Percentiles rank a stretch among this genome's conserved stretches.
Conservation (phyloP, 805 yeast species). For the Wickerhamomyces sydowiorum region DNA sequence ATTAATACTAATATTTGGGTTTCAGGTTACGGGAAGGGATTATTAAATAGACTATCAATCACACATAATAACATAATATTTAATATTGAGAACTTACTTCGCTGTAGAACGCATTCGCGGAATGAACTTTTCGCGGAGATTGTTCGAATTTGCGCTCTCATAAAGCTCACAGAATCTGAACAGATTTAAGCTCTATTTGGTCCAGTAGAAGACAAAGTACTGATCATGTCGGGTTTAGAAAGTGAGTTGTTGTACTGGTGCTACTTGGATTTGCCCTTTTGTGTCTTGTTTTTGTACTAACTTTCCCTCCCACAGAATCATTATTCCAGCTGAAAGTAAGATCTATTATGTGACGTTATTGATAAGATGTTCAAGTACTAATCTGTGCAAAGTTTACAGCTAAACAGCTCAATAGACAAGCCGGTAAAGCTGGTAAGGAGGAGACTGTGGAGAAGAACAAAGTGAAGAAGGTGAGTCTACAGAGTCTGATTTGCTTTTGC, state of each 20-base stretch:
- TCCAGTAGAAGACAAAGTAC: background rate
- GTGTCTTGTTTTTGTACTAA: slow-evolving; percentile 10
- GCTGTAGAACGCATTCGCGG: background rate
- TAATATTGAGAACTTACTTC: background rate
- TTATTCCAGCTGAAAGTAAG: slow-evolving; percentile 55
- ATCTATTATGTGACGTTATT: background rate
- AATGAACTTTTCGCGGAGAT: no score
- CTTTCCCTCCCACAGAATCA: slow-evolving; percentile 36
- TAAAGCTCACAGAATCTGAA: no score
- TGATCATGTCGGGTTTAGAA: slow-evolving; percentile 34
- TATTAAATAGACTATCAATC: no score
- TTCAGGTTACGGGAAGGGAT: no score
- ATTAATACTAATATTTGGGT: no score
- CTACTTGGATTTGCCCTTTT: no score
- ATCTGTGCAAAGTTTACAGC: slow-evolving; percentile 66
- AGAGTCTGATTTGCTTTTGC: background rate
- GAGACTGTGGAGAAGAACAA: slow-evolving; percentile 82
- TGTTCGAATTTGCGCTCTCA: no score
- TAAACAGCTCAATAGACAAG: slow-evolving; percentile 85
- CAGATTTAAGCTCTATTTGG: no score
- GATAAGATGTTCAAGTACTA: background rate
- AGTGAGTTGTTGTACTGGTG: no score
- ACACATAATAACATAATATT: no score
- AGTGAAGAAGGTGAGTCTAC: slow-evolving; percentile 55
- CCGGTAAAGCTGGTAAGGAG: slow-evolving; percentile 86